Conservation (phyloP, 108 stramenopile species). For the Cyclostephanos invisitatus region DNA sequence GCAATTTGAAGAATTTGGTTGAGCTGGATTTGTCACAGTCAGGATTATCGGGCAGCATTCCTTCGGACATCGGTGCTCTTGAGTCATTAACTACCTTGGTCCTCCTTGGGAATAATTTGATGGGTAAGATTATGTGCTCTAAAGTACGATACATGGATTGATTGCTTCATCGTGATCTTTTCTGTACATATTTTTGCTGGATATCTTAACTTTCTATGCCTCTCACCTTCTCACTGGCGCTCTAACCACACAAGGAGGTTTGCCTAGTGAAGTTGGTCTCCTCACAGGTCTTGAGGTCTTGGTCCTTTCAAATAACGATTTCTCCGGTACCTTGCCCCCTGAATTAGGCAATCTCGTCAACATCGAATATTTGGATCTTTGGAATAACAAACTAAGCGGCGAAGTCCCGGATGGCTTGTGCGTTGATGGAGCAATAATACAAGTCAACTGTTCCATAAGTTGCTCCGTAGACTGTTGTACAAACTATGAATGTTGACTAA, state of each 20-base stretch:
- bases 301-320: constrained; percentile 22
- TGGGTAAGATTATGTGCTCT: background rate
- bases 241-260: constrained; percentile 7
- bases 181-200: constrained; percentile 7
- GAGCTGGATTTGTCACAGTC: constrained; percentile 42
- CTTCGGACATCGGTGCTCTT: constrained; percentile 35
- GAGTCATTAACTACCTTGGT: constrained; percentile 8
- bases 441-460: constrained; percentile 33
- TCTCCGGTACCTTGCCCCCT: constrained; percentile 21
- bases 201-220: constrained; percentile 3
- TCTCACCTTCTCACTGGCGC: constrained; percentile 5
- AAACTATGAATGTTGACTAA: constrained; percentile 9
- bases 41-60: constrained; percentile 33
- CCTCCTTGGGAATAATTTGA: constrained; percentile 18
- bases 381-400: constrained; percentile 25
- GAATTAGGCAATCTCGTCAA: constrained; percentile 11
- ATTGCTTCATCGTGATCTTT: background rate
- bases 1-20: constrained; percentile 21
- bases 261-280: constrained; percentile 9
- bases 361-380: constrained; percentile 18
- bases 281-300: constrained; percentile 1
- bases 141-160: background rate
- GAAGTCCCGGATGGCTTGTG: constrained; percentile 27
- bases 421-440: constrained; percentile 26
- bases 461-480: constrained; percentile 31